Evolutionary conservation across 495 filamentous ascomycete genomes (phyloP).

Genomic region (Daldinia grandis): DNA sequence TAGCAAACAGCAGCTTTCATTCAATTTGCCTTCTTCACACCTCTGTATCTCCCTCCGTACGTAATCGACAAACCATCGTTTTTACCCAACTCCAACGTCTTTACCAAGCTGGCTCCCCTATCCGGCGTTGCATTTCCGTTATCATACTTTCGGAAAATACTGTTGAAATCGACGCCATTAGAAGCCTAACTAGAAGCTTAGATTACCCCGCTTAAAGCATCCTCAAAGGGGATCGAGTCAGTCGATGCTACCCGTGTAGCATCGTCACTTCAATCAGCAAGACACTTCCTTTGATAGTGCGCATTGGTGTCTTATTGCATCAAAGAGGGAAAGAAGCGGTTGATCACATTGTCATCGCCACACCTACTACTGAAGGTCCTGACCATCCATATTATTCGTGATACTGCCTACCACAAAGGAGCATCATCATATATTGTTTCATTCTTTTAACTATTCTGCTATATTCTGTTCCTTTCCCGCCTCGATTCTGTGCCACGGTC

Average conservation of each 20-base stretch:
- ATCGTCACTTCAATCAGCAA: slow-evolving; percentile 28
- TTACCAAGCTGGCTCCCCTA: not conserved
- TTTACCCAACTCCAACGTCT: not conserved
- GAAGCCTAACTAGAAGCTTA: not conserved
- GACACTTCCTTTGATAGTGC: slow-evolving; percentile 15
- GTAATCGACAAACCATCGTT: not conserved
- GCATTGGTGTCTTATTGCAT: slow-evolving; percentile 19
- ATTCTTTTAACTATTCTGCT: slow-evolving; percentile 1
- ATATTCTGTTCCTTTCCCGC: slow-evolving; percentile 1
- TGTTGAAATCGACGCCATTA: not conserved
- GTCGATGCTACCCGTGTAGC: slow-evolving; percentile 9
- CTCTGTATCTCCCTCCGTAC: not conserved
- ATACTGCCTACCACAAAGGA: slow-evolving; percentile 26
- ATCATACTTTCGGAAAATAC: not conserved
- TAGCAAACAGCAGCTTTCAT: slow-evolving; percentile 14
- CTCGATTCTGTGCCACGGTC: slow-evolving; percentile 7
- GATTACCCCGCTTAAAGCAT: slow-evolving; percentile 30
- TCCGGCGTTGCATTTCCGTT: not conserved
- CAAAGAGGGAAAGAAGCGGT: slow-evolving; percentile 20
- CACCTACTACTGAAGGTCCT: not conserved
- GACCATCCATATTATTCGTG: not conserved
- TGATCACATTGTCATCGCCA: slow-evolving; percentile 32
- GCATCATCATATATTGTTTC: slow-evolving; percentile 12
- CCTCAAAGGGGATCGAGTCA: slow-evolving; percentile 5
- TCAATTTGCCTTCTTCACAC: slow-evolving; percentile 18